A percentile compares a stretch with the other conserved stretches of the same genome.
phyloP scores from a whole-genome alignment of 2,329 filamentous ascomycete genomes.

The Cercospora brassicicola region DNA sequence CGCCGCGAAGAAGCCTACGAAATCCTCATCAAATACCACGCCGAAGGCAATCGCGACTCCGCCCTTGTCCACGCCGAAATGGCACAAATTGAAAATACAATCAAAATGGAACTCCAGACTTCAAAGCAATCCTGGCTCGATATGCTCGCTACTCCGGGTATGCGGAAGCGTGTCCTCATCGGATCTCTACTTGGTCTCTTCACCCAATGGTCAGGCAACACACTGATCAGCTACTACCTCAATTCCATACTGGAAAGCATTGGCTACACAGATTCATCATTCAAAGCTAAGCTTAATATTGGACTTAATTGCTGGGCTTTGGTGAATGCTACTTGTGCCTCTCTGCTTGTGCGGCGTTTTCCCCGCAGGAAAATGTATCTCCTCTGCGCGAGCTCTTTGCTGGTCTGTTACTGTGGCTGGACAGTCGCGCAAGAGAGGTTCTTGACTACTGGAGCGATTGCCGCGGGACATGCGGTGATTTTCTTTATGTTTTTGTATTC shows the following conservation, averaged over 20 bases:
- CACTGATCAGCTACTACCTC: conserved; percentile 38
- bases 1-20: conserved; percentile 49
- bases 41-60: conserved; percentile 59
- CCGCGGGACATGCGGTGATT: conserved; percentile 44
- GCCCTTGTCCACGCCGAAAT: conserved; percentile 65
- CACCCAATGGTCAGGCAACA: conserved; percentile 44
- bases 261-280: conserved; percentile 39
- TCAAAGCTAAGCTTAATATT: conserved; percentile 43
- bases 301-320: conserved; percentile 45
- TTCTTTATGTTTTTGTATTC: conserved; percentile 53
- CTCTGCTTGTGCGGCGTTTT: conserved; percentile 44
- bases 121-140: conserved; percentile 42
- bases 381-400: conserved; percentile 46
- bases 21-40: conserved; percentile 61
- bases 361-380: conserved; percentile 49
- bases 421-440: conserved; percentile 32
- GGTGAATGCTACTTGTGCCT: conserved; percentile 40
- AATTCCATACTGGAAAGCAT: conserved; percentile 41
- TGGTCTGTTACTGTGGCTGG: conserved; percentile 45
- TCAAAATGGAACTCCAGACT: conserved; percentile 55
- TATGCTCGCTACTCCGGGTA: conserved; percentile 30
- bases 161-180: conserved; percentile 42
- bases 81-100: conserved; percentile 60
- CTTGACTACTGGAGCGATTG: conserved; percentile 32
- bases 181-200: conserved; percentile 41